Conservation (phyloP, 768 basidiomycete genomes). For the Clavaria fumosa region DNA sequence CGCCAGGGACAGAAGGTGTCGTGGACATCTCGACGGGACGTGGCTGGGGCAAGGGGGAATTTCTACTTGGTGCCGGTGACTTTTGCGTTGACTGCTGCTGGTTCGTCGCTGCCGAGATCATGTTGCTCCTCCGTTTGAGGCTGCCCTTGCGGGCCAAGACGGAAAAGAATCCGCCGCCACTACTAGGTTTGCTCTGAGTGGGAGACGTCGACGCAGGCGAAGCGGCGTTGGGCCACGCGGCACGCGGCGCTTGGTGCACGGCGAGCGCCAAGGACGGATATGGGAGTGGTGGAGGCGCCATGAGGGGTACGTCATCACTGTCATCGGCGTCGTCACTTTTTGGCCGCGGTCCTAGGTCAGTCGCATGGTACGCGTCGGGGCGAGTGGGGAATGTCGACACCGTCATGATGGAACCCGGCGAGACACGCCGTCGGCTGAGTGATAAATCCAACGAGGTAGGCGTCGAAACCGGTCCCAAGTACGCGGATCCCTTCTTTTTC, state of each 20-base stretch:
- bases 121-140: conserved; percentile 23
- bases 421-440: conserved; percentile 49
- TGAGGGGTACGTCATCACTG: conserved; percentile 33
- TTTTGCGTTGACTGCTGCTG: conserved; percentile 23
- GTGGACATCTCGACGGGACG: conserved; percentile 16
- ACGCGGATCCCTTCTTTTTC: conserved; percentile 3
- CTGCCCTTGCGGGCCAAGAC: conserved; percentile 63
- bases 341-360: conserved; percentile 43
- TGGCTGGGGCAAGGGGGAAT: conserved; percentile 9
- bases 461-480: conserved; percentile 50
- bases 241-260: conserved; percentile 18
- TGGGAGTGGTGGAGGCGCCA: conserved; percentile 49
- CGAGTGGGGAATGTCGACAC: conserved; percentile 69
- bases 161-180: conserved; percentile 49
- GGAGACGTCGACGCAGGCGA: conserved; percentile 23
- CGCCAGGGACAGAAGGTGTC: conserved; percentile 50
- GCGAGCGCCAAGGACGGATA: conserved; percentile 65
- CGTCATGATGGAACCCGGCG: conserved; percentile 55
- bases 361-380: conserved; percentile 63
- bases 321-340: too few relatives aligned
- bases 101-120: conserved; percentile 16
- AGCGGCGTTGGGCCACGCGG: conserved; percentile 18
- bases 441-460: conserved; percentile 39
- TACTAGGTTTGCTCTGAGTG: conserved; percentile 35
- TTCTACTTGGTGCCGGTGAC: conserved; percentile 16